These are phyloP conservation scores for Microbotryomycetes sp. DNA, from an alignment of 1,284 basidiomycete genomes.

Conservation along the genomic window DNA sequence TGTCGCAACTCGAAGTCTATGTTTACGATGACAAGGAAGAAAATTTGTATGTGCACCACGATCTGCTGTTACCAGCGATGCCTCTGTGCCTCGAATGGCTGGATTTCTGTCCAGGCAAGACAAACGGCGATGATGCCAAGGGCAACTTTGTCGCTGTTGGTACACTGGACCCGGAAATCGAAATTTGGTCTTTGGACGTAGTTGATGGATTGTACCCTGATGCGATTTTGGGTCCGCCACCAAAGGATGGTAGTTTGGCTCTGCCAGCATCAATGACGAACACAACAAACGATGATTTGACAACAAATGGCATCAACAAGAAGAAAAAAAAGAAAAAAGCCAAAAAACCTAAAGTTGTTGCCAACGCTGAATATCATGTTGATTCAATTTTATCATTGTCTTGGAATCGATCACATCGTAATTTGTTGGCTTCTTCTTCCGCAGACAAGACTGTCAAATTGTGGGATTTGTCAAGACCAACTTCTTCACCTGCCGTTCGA, in stretches of 20 bases:
- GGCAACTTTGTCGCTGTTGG: conserved; percentile 96
- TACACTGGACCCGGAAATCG: conserved; percentile 94
- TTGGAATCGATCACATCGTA: conserved; percentile 85
- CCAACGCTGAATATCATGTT: conserved; percentile 72
- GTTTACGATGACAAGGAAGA: conserved; percentile 83
- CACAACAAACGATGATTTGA: conserved; percentile 8
- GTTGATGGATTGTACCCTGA: conserved; percentile 93
- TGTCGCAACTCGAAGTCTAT: conserved; percentile 92
- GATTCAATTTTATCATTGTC: conserved; percentile 86
- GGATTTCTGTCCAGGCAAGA: conserved; percentile 68
- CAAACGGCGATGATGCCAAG: conserved; percentile 30
- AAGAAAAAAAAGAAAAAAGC: conserved; percentile 92
- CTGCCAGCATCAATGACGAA: conserved; percentile 53
- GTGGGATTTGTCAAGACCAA: conserved; percentile 78
- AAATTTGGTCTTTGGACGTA: conserved; percentile 94
- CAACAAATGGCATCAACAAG: conserved; percentile 14
- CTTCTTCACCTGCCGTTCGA: conserved; percentile 55
- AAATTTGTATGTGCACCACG: conserved; percentile 94
- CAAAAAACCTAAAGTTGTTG: conserved; percentile 55
- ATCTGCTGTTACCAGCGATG: conserved; percentile 94
- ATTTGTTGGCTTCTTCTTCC: conserved; percentile 83
- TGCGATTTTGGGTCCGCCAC: conserved; percentile 73
- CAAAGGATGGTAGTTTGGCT: conserved; percentile 60
- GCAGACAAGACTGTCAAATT: conserved; percentile 95
- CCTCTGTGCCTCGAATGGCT: conserved; percentile 99